phyloP scores from a whole-genome alignment of 768 basidiomycete species.

The Mycena leptocephala region DNA sequence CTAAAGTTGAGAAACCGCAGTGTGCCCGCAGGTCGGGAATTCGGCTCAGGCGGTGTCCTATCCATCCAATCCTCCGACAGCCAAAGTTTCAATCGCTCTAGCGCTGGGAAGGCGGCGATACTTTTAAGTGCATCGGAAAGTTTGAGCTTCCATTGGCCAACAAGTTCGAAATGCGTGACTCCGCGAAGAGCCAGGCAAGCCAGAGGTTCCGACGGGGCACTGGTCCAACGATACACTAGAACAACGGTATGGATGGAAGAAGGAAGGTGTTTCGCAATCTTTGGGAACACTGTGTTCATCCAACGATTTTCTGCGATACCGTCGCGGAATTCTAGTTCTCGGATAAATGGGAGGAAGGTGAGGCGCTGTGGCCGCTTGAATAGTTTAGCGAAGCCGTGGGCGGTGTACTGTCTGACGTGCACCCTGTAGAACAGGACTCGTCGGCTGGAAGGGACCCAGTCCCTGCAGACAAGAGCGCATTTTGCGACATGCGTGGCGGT shows the following conservation, averaged over 20 bases:
- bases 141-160: not conserved
- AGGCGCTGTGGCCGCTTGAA: not conserved
- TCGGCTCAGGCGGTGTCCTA: not conserved
- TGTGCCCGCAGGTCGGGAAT: not conserved
- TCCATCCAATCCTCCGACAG: not conserved
- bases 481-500: not conserved
- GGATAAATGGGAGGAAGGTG: slow-evolving; percentile 15
- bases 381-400: not conserved
- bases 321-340: not conserved
- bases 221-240: not conserved
- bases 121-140: too few relatives aligned
- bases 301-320: not conserved
- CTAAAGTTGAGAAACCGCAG: not conserved
- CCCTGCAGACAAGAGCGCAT: slow-evolving; percentile 8
- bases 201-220: not conserved
- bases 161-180: not conserved
- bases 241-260: not conserved
- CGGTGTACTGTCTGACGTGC: not conserved
- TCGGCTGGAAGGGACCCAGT: slow-evolving; percentile 6
- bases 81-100: not conserved
- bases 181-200: not conserved
- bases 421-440: slow-evolving; percentile 12
- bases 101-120: not conserved
- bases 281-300: slow-evolving; percentile 4
- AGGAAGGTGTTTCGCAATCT: not conserved